Evolutionary conservation across 2,329 filamentous ascomycete species (phyloP).

Genomic region (Colletotrichum sp.): DNA sequence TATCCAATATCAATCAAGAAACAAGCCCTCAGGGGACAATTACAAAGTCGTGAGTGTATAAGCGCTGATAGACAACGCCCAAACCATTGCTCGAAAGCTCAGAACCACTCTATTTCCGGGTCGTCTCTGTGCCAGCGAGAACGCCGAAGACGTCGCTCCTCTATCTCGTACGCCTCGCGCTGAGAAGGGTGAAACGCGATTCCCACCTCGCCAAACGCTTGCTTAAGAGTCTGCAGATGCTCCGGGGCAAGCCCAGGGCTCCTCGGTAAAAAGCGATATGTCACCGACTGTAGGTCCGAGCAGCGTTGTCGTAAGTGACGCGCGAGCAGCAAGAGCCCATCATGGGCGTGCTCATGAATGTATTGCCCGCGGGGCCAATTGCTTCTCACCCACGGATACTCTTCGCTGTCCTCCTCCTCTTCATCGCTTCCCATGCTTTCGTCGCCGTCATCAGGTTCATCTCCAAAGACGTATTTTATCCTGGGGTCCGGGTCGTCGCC

Average conservation of each 20-base stretch:
- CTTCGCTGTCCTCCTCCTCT: background rate
- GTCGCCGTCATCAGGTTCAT: too few species aligned
- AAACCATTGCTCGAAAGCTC: background rate
- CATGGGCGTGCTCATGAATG: background rate
- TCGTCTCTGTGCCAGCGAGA: too few species aligned
- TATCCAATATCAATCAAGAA: background rate
- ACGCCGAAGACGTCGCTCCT: fast-evolving
- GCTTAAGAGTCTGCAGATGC: background rate
- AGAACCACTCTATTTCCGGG: background rate
- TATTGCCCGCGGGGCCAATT: background rate
- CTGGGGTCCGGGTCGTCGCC: background rate
- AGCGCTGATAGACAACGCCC: background rate
- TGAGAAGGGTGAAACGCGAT: background rate
- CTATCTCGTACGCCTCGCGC: background rate
- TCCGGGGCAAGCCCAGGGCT: background rate
- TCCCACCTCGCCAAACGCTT: background rate
- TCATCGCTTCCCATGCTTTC: too few species aligned
- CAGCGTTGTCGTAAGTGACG: background rate
- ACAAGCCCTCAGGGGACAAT: background rate
- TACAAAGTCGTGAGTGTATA: background rate
- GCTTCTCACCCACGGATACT: background rate
- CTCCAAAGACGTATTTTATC: too few species aligned
- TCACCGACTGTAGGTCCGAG: background rate
- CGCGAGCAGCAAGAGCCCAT: background rate
- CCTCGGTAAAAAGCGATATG: background rate